A percentile compares a stretch with the other conserved stretches of the same genome.
phyloP scores from a whole-genome alignment of 495 filamentous ascomycete genomes.

The Penicillium lagena region DNA sequence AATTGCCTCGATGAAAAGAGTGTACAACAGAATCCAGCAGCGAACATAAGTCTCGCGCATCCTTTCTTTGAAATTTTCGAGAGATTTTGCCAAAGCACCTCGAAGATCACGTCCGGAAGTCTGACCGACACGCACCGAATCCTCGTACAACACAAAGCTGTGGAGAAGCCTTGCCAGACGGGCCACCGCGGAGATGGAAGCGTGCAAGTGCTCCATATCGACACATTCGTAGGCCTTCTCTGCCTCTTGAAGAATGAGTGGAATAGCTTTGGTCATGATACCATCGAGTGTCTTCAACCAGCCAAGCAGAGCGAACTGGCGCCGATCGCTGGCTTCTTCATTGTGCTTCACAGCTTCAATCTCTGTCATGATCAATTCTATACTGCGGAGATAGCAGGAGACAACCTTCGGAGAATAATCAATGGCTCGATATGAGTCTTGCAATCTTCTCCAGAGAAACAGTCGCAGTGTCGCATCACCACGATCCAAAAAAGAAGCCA shows the following conservation, averaged over 20 bases:
- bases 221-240: conserved; percentile 75
- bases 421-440: conserved; percentile 79
- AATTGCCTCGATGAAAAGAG: conserved; percentile 68
- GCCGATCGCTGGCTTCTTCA: conserved; percentile 51
- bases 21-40: conserved; percentile 75
- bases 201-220: conserved; percentile 65
- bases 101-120: conserved; percentile 35
- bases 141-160: conserved; percentile 71
- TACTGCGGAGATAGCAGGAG: conserved; percentile 75
- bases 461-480: conserved; percentile 76
- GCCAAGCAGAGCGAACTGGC: conserved; percentile 60
- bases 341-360: conserved; percentile 58
- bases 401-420: conserved; percentile 80
- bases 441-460: conserved; percentile 80
- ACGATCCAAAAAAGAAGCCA: conserved; percentile 74
- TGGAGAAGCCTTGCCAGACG: conserved; percentile 67
- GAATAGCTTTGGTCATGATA: conserved; percentile 59
- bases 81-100: conserved; percentile 34
- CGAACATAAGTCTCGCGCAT: conserved; percentile 86
- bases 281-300: conserved; percentile 75
- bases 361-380: conserved; percentile 73
- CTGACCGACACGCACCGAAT: conserved; percentile 70
- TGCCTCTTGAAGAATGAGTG: conserved; percentile 54
- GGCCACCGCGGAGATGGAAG: conserved; percentile 61
- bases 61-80: conserved; percentile 57